Base-by-base conservation (phyloP, 306 rosid species). In the Vicia sativa region DNA sequence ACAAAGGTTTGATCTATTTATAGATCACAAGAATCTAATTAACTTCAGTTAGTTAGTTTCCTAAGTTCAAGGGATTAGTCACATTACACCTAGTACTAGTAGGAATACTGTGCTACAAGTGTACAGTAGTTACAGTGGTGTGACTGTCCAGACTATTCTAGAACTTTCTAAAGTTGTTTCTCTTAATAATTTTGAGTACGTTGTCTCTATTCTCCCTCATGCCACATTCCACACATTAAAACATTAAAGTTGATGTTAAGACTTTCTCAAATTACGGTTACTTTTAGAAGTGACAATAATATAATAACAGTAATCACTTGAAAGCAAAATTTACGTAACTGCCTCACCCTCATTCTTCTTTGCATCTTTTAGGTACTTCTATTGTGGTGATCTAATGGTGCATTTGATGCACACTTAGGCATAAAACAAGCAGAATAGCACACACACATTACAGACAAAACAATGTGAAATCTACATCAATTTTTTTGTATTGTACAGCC, bases 201-300 rank as follows among this genome's bases (percentile, higher is more conserved):
- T 43, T 54, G 45, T 41, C 25, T 59, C 31, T 42, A 12, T 65
- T 34, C 77, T 16, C 77, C 48, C 16, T 34, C 52, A n/a, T 59
- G 61, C 71, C 25, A 9, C 23, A 19, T 45, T 43, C 74, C 54
- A 11, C 42, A 37, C 16, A 7, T 21, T 45, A 52, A 19, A 50
- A 49, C 28, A 18, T 70, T 26, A 25, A 50, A 65, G 28, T 42
- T 46, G 62, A 45, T 55, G 31, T 19, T 38, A 45, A 21, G 8
- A 21, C 58, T 52, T 52, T 19, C 57, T 50, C 57, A 50, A 50
- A 10, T 50, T 50, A 10, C 3, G 4, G 14, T 50, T 10, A 50
- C 29, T 64, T 39, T 56, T 41, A 44, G 64, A 28, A 62, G 72
- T 65, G 45, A 16, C 64, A 63, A 44, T 16, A 31, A 14, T 42